Conservation (phyloP, 345 rosid genomes). For the Hibiscus mutabilis region DNA sequence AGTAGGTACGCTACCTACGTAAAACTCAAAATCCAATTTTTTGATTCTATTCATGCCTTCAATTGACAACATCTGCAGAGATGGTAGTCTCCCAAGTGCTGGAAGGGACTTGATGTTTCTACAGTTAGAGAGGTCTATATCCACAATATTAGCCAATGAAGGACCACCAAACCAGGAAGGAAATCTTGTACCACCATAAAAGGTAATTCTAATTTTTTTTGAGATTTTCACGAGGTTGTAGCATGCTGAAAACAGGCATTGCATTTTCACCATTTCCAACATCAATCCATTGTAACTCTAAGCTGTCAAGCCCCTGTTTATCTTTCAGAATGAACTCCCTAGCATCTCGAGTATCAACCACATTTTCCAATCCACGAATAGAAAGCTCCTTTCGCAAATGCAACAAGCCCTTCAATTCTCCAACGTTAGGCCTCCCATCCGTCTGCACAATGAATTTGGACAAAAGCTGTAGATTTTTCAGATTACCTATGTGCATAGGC, state of each 20-base stretch:
- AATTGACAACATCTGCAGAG: slow-evolving; percentile 16
- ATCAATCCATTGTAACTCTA: slow-evolving; percentile 18
- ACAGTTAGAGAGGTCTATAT: slow-evolving; percentile 9
- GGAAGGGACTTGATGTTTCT: slow-evolving; percentile 17
- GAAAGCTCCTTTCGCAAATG: slow-evolving; percentile 14
- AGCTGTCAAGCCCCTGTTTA: slow-evolving; percentile 15
- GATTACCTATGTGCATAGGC: slow-evolving; percentile 2
- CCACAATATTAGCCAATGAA: slow-evolving; percentile 9
- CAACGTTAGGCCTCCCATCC: neutral
- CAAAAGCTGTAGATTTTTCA: slow-evolving; percentile 14
- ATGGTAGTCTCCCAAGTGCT: slow-evolving; percentile 23
- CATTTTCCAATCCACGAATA: slow-evolving; percentile 16
- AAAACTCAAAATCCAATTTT: slow-evolving; percentile 15
- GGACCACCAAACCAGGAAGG: slow-evolving; percentile 28
- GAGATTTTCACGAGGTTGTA: slow-evolving; percentile 24
- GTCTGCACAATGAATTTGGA: slow-evolving; percentile 11
- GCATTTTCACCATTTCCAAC: neutral
- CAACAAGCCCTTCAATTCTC: slow-evolving; percentile 11
- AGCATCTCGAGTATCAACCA: slow-evolving; percentile 11
- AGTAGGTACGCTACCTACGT: neutral
- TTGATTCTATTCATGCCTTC: slow-evolving; percentile 14
- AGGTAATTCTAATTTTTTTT: slow-evolving; percentile 8
- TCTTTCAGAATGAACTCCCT: slow-evolving; percentile 6
- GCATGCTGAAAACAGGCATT: slow-evolving; percentile 9
- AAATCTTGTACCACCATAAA: slow-evolving; percentile 19